Evolutionary conservation across 805 yeast species (phyloP), one percentile per base, ranked within the genome.

Genomic region (Kodamaea leandrae): DNA sequence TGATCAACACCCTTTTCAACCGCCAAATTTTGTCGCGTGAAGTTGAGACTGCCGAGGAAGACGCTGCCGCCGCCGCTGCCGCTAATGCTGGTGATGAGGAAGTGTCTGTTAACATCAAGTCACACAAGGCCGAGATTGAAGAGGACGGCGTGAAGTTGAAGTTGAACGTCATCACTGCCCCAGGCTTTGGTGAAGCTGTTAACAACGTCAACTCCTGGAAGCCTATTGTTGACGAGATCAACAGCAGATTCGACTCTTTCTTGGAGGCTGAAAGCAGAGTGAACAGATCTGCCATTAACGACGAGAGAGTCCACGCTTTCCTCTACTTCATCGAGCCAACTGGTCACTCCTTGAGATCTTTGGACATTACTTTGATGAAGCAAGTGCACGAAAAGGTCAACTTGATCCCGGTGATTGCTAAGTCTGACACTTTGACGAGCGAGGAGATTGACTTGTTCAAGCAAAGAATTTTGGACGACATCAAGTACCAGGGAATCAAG

Each of bases 261-360:
- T 79, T 93, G 66, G 98, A 93, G 65, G 79, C 81, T 37, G 99
- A 93, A 71, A 87, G 87, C 56, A 81, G 83, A 59, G 76, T 87
- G 45, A 81, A 80, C 64, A 80, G 97, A 63, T 68, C 84, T 9
- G 63, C 77, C 14, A 74, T 83, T 48, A 74, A 68, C 43, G 99
- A 93, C 66, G 77, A 82, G 57, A 82, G 99, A 58, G 78, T 93
- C 45, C 99, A 93, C 63, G 98, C 96, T 24, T 80, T 89, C 60
- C 68, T 93, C 48, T 93, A 90, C 67, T 91, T 93, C 55, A 86
- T 93, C 56, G 96, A 91, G 67, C 99, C 99, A 52, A 90, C 97
- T 18, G 98, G 96, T 46, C 99, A 93, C 67, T 80, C 86, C 32
- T 76, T 93, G 61, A 86, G 83, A 61, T 82, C 96, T 14, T 74